Conservation (phyloP, 2,329 filamentous ascomycete genomes). For the Scedosporium dehoogii region DNA sequence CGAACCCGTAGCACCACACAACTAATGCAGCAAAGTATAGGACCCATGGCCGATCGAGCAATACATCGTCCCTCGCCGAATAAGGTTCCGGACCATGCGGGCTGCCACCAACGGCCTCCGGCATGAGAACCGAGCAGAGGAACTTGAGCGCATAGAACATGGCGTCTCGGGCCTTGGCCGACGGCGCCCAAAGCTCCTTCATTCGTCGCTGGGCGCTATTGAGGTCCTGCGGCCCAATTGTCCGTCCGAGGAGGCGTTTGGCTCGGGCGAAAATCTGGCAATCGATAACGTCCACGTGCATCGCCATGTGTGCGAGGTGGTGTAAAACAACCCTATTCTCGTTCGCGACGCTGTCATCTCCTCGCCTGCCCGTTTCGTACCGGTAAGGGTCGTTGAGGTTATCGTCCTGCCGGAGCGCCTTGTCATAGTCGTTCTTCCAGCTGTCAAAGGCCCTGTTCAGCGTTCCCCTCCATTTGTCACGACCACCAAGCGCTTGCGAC, state of each 20-base stretch:
- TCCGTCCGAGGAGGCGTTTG: constrained; percentile 71
- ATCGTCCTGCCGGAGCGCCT: constrained; percentile 57
- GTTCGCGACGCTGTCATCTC: constrained; percentile 57
- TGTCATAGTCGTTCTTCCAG: constrained; percentile 89
- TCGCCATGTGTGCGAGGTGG: constrained; percentile 92
- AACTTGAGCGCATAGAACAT: constrained; percentile 90
- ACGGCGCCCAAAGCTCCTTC: constrained; percentile 82
- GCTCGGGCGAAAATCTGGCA: constrained; percentile 92
- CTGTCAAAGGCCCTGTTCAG: constrained; percentile 83
- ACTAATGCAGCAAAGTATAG: constrained; percentile 87
- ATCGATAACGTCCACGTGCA: constrained; percentile 96
- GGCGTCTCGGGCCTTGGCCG: constrained; percentile 78
- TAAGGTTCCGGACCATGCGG: constrained; percentile 41
- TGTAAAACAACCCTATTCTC: constrained; percentile 85
- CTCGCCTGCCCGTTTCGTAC: constrained; percentile 48
- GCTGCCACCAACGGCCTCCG: constrained; percentile 28
- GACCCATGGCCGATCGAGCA: constrained; percentile 90
- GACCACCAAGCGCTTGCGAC: constrained; percentile 67
- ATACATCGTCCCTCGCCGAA: constrained; percentile 74
- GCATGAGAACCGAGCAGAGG: constrained; percentile 70
- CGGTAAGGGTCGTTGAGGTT: constrained; percentile 42
- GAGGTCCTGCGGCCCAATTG: constrained; percentile 75
- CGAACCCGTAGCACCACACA: constrained; percentile 91
- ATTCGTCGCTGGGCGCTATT: constrained; percentile 71
- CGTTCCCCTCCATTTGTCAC: constrained; percentile 83